phyloP scores from a whole-genome alignment of 2,329 filamentous ascomycete genomes.

The Dryadomyces quercus-mongolicae region DNA sequence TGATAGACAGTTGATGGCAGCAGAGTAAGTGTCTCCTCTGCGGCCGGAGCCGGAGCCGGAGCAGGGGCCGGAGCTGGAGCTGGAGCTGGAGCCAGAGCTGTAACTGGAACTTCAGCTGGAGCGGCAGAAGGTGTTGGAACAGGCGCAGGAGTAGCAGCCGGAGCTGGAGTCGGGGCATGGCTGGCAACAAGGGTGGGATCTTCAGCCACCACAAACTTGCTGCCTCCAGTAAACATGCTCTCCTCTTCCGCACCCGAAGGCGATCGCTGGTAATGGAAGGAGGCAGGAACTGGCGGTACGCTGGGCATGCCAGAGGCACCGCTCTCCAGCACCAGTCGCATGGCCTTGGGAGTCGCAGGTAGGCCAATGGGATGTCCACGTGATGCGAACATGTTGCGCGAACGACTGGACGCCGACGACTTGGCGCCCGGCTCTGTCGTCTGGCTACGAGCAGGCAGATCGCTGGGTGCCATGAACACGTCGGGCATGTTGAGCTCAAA shows the following conservation, averaged over 20 bases:
- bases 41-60: slow-evolving; percentile 3
- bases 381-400: slow-evolving; percentile 36
- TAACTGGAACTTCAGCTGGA: too few species aligned
- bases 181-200: background rate
- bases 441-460: slow-evolving; percentile 45
- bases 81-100: background rate
- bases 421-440: slow-evolving; percentile 47
- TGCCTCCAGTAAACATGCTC: background rate
- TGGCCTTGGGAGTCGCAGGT: slow-evolving; percentile 84
- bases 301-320: slow-evolving; percentile 31
- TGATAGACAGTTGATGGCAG: slow-evolving; percentile 50
- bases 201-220: background rate
- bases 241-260: slow-evolving; percentile 18
- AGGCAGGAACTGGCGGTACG: slow-evolving; percentile 39
- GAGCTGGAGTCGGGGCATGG: too few species aligned
- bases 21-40: slow-evolving; percentile 26
- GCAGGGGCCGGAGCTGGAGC: slow-evolving; percentile 1
- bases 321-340: slow-evolving; percentile 64
- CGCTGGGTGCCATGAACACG: slow-evolving; percentile 23
- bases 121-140: background rate
- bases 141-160: background rate
- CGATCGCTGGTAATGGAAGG: slow-evolving; percentile 27
- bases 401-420: slow-evolving; percentile 6
- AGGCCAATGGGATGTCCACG: slow-evolving; percentile 53
- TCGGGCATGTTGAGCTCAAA: slow-evolving; percentile 30